Evolutionary conservation across 2,329 filamentous ascomycete species (phyloP).

Genomic region (Trichoderma endophyticum): DNA sequence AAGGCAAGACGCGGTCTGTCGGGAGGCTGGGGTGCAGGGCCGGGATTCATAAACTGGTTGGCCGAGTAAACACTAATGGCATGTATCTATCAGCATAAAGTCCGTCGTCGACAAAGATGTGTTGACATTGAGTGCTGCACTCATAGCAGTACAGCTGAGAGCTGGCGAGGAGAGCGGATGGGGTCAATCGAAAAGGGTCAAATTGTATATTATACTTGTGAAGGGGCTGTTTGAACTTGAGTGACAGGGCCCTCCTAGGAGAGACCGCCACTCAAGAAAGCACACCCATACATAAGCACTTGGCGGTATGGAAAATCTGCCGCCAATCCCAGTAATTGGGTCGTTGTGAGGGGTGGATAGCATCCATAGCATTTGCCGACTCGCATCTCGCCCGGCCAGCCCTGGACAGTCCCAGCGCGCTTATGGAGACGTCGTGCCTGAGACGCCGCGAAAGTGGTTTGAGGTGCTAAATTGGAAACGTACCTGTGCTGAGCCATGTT

Average conservation of each 20-base stretch:
- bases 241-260: conserved; percentile 12
- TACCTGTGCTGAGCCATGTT: conserved; percentile 37
- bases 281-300: conserved; percentile 14
- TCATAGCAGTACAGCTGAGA: not conserved
- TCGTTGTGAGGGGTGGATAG: not conserved
- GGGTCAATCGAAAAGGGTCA: conserved; percentile 9
- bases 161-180: not conserved
- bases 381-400: conserved; percentile 7
- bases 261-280: conserved; percentile 14
- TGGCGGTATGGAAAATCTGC: conserved; percentile 2
- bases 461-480: conserved; percentile 15
- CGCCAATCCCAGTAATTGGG: conserved; percentile 13
- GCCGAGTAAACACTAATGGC: conserved; percentile 52
- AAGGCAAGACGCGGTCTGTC: conserved; percentile 79
- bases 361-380: not conserved
- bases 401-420: conserved; percentile 9
- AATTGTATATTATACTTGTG: conserved; percentile 16
- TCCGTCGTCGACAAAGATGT: not conserved
- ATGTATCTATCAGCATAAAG: conserved; percentile 18
- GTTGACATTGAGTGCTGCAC: not conserved
- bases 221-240: conserved; percentile 14
- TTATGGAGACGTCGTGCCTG: conserved; percentile 8
- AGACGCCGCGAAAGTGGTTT: not conserved
- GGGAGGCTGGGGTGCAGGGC: conserved; percentile 87
- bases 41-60: conserved; percentile 90